Percentiles rank a stretch among this genome's conserved stretches.
Evolutionary conservation across 2,329 filamentous ascomycete genomes (phyloP).

Genomic region (Aspergillus sp.): DNA sequence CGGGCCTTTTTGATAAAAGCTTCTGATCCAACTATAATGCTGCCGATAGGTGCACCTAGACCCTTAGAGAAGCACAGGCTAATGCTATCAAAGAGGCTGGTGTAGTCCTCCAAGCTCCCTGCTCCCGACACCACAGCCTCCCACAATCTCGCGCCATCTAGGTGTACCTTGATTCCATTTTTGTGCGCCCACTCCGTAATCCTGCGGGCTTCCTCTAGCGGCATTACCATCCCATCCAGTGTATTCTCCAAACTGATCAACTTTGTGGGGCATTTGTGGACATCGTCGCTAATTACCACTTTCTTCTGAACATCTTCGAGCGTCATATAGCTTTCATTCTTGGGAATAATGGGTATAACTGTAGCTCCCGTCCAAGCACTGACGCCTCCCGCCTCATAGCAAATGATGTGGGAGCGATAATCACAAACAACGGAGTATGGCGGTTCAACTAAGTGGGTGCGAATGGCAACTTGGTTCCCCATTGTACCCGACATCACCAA

Average conservation of each 20-base stretch:
- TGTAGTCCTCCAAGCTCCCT: conserved; percentile 66
- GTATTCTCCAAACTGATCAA: conserved; percentile 87
- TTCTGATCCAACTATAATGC: conserved; percentile 64
- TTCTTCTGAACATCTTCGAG: conserved; percentile 72
- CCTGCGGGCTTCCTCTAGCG: conserved; percentile 66
- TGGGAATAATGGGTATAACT: conserved; percentile 64
- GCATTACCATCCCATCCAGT: conserved; percentile 74
- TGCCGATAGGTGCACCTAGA: conserved; percentile 77
- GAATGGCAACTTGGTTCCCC: conserved; percentile 85
- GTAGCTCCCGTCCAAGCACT: conserved; percentile 71
- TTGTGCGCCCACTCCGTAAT: conserved; percentile 70
- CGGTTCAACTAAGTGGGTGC: conserved; percentile 74
- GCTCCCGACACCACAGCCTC: conserved; percentile 73
- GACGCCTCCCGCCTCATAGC: conserved; percentile 65
- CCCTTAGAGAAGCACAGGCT: conserved; percentile 81
- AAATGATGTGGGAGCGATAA: conserved; percentile 72
- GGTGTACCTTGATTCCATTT: conserved; percentile 68
- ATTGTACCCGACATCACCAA: conserved; percentile 89
- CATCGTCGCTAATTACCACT: conserved; percentile 62
- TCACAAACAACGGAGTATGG: conserved; percentile 81
- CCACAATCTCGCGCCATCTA: conserved; percentile 80
- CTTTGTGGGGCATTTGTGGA: conserved; percentile 76
- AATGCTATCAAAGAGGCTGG: conserved; percentile 69
- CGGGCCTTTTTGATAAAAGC: conserved; percentile 64
- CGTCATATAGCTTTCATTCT: conserved; percentile 71